A percentile compares a stretch with the other conserved stretches of the same genome.
Conservation (phyloP, 108 stramenopile species). For the Nitzschia sp. region DNA sequence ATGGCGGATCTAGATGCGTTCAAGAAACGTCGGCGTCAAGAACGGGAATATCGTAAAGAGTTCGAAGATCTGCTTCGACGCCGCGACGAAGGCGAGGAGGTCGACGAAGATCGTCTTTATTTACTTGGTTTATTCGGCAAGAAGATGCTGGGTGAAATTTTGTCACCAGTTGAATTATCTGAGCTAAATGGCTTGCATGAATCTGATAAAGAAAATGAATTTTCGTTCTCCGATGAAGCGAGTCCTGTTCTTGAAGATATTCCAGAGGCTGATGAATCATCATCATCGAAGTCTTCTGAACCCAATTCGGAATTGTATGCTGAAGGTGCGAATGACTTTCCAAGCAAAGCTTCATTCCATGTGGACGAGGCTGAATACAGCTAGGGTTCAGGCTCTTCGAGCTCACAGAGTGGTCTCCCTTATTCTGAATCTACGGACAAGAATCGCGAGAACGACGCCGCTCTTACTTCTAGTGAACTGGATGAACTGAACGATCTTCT, state of each 20-base stretch:
- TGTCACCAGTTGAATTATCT: neutral
- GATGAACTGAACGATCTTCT: conserved; percentile 16
- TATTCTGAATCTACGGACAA: too few species aligned
- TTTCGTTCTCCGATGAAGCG: neutral
- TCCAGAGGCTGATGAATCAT: too few species aligned
- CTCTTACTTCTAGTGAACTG: conserved; percentile 14
- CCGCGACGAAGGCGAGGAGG: conserved; percentile 6
- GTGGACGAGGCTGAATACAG: too few species aligned
- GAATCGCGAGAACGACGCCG: too few species aligned
- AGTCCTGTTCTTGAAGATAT: too few species aligned
- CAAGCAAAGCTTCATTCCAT: too few species aligned
- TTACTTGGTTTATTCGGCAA: conserved; percentile 10
- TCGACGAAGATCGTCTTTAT: conserved; percentile 30
- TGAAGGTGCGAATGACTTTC: too few species aligned
- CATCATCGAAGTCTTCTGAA: too few species aligned
- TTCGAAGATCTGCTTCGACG: conserved; percentile 6
- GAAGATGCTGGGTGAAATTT: conserved; percentile 15
- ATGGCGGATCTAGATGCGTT: conserved; percentile 10
- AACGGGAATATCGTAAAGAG: conserved; percentile 6
- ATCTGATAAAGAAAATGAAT: neutral
- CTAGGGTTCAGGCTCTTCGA: too few species aligned
- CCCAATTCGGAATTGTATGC: too few species aligned
- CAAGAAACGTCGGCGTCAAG: neutral
- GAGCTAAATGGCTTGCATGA: neutral
- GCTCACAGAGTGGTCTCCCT: too few species aligned